Conservation (phyloP, 139 green algal genomes). For the Picochlorum sp. region DNA sequence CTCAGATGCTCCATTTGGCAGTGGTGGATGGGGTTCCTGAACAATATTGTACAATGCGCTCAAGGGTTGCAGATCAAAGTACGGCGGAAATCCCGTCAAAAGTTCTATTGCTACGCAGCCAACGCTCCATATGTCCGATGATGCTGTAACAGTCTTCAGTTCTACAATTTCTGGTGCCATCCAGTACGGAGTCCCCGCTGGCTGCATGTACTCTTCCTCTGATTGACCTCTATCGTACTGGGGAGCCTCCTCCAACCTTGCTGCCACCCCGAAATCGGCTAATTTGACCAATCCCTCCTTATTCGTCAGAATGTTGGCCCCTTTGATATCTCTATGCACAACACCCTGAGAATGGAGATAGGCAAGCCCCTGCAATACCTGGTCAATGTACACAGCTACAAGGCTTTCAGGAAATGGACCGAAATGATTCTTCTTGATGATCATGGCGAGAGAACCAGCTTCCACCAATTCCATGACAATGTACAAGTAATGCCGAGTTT, state of each 20-base stretch:
- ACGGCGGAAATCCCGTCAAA: slow-evolving; percentile 85
- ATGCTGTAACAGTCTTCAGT: slow-evolving; percentile 77
- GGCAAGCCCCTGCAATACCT: slow-evolving; percentile 64
- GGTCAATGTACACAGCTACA: slow-evolving; percentile 82
- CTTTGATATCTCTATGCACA: slow-evolving; percentile 94
- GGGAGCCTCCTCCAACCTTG: slow-evolving; percentile 46
- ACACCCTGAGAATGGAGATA: slow-evolving; percentile 93
- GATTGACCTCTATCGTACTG: not conserved
- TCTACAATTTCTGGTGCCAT: slow-evolving; percentile 96
- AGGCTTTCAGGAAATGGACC: slow-evolving; percentile 83
- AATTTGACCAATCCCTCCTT: slow-evolving; percentile 94
- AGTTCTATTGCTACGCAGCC: slow-evolving; percentile 93
- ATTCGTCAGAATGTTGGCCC: slow-evolving; percentile 88
- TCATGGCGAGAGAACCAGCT: slow-evolving; percentile 69
- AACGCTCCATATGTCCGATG: slow-evolving; percentile 91
- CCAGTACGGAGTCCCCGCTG: slow-evolving; percentile 91
- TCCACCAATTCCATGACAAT: slow-evolving; percentile 98
- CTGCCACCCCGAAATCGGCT: slow-evolving; percentile 94
- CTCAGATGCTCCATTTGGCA: slow-evolving; percentile 66
- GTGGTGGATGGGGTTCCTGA: slow-evolving; percentile 69
- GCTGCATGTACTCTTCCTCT: not conserved
- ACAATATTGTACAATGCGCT: slow-evolving; percentile 93
- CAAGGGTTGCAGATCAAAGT: slow-evolving; percentile 92
- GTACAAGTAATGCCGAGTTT: slow-evolving; percentile 84
- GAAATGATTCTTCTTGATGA: slow-evolving; percentile 88